Evolutionary conservation across 1,284 basidiomycete species (phyloP).

Genomic region (Rhodotorula sp.): DNA sequence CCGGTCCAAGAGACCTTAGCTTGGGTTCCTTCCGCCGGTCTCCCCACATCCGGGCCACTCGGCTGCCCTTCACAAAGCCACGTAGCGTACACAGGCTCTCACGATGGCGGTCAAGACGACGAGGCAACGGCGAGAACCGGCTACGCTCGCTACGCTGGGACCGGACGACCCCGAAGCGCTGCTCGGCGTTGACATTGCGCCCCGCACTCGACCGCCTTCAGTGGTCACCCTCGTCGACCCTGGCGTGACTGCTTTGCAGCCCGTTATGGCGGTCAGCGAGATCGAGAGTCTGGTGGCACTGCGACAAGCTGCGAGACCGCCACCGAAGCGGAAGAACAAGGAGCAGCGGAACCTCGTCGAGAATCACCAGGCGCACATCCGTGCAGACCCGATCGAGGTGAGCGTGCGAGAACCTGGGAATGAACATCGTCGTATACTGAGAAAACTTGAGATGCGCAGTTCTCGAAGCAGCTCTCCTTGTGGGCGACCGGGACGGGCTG

Average conservation of each 20-base stretch:
- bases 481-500: slow-evolving; percentile 37
- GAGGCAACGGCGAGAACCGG: neutral
- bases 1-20: neutral
- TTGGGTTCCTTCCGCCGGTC: neutral
- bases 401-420: too few species aligned
- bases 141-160: slow-evolving; percentile 5
- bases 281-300: neutral
- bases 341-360: slow-evolving; percentile 27
- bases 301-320: neutral
- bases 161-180: slow-evolving; percentile 31
- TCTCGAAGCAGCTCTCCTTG: slow-evolving; percentile 34
- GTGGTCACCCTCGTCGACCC: slow-evolving; percentile 12
- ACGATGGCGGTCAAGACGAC: slow-evolving; percentile 1
- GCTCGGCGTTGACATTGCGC: slow-evolving; percentile 20
- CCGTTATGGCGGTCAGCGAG: neutral
- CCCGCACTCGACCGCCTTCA: slow-evolving; percentile 10
- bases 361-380: slow-evolving; percentile 15
- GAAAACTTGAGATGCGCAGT: neutral
- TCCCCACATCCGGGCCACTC: neutral
- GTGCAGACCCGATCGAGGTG: slow-evolving; percentile 35
- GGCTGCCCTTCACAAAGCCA: too few species aligned
- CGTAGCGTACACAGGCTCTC: too few species aligned
- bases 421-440: neutral
- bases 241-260: slow-evolving; percentile 16
- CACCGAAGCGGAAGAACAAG: neutral